phyloP scores from a whole-genome alignment of 148 eudicot species.

The Cornus suecica region DNA sequence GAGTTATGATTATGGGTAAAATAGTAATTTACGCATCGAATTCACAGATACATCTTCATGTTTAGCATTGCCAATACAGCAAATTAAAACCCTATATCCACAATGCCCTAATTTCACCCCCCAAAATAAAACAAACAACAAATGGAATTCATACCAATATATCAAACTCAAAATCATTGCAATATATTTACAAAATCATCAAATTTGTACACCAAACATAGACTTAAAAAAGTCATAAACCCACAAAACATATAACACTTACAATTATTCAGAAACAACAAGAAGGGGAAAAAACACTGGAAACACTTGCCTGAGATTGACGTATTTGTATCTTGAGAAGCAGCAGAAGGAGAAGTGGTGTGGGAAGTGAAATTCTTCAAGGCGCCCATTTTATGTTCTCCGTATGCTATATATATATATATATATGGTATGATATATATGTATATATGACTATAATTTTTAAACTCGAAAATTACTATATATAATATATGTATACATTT shows the following conservation, averaged over 20 bases:
- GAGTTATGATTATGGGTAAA: too few species aligned
- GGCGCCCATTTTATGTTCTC: slow-evolving; percentile 17
- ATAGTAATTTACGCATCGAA: too few species aligned
- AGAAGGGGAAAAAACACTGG: background rate
- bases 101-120: too few species aligned
- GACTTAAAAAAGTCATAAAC: background rate
- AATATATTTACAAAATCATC: background rate
- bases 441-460: background rate
- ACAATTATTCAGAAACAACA: too few species aligned
- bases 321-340: slow-evolving; percentile 13
- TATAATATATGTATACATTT: too few species aligned
- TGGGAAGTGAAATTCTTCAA: background rate
- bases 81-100: too few species aligned
- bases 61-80: too few species aligned
- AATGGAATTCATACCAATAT: background rate
- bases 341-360: slow-evolving; percentile 8
- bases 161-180: background rate
- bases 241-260: background rate
- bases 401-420: too few species aligned
- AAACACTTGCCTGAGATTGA: slow-evolving; percentile 17
- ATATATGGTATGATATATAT: slow-evolving; percentile 1
- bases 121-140: too few species aligned
- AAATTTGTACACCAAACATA: background rate
- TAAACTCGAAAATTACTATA: background rate
- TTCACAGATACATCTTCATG: too few species aligned